Conservation (phyloP, 257 asterid genomes). For the Solanum okadae region DNA sequence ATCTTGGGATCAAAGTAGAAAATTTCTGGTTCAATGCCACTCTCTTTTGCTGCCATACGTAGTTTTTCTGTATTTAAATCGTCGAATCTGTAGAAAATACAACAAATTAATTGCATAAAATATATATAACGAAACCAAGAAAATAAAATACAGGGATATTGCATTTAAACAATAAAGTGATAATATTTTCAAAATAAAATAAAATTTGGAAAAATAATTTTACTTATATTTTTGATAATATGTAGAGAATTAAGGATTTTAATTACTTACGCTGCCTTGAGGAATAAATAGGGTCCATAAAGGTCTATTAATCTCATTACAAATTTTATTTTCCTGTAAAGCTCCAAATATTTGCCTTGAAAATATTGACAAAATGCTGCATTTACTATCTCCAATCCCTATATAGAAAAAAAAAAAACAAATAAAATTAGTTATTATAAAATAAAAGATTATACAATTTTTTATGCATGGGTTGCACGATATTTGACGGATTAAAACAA, state of each 20-base stretch:
- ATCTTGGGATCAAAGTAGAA: slow-evolving; percentile 68
- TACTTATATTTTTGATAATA: not conserved
- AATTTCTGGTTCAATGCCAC: slow-evolving; percentile 19
- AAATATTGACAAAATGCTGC: slow-evolving; percentile 67
- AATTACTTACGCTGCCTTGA: slow-evolving; percentile 66
- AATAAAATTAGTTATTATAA: not conserved
- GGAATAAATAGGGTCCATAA: slow-evolving; percentile 74
- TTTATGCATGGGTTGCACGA: not conserved
- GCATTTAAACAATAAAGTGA: not conserved
- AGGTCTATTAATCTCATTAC: slow-evolving; percentile 66
- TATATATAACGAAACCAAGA: not conserved
- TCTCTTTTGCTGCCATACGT: slow-evolving; percentile 32
- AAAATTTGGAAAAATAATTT: not conserved
- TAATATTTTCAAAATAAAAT: not conserved
- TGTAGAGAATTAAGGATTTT: not conserved
- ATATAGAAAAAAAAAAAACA: not conserved
- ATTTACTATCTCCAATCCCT: slow-evolving; percentile 67
- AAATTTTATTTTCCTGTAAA: slow-evolving; percentile 44
- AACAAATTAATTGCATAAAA: not conserved
- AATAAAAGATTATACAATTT: not conserved
- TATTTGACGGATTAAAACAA: not conserved
- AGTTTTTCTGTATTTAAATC: slow-evolving; percentile 65
- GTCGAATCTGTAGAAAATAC: slow-evolving; percentile 46
- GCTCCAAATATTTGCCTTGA: slow-evolving; percentile 30
- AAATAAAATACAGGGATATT: not conserved